Evolutionary conservation across 495 filamentous ascomycete species (phyloP).

Genomic region (Penicillium ucsense): DNA sequence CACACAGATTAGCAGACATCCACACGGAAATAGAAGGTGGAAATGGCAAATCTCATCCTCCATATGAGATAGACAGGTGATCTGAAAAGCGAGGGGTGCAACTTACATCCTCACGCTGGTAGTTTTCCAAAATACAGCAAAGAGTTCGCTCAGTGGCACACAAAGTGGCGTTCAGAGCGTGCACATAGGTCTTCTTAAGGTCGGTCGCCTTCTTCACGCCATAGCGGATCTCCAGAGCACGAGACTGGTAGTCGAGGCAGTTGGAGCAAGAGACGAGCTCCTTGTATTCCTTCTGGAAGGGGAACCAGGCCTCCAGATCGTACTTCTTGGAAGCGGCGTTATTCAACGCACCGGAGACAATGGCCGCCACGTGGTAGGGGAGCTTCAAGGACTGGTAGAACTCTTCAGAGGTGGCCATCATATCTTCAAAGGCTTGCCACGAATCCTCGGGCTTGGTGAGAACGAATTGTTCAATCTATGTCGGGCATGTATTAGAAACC

Average conservation of each 20-base stretch:
- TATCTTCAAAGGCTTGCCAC: conserved; percentile 86
- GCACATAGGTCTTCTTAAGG: conserved; percentile 82
- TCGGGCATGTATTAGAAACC: not conserved
- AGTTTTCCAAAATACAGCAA: conserved; percentile 95
- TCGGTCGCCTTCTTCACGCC: conserved; percentile 72
- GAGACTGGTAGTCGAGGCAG: conserved; percentile 90
- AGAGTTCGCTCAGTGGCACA: conserved; percentile 89
- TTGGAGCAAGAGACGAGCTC: conserved; percentile 93
- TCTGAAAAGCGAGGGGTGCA: no score
- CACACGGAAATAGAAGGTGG: no score
- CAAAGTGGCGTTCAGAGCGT: conserved; percentile 84
- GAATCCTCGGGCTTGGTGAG: conserved; percentile 89
- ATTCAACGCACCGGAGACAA: conserved; percentile 91
- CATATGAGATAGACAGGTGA: no score
- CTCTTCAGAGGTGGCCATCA: conserved; percentile 83
- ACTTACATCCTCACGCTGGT: conserved; percentile 75
- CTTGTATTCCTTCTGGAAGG: conserved; percentile 93
- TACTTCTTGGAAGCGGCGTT: conserved; percentile 92
- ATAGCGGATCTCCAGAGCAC: conserved; percentile 78
- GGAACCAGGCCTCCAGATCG: conserved; percentile 96
- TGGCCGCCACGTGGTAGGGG: conserved; percentile 83
- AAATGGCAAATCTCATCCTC: no score
- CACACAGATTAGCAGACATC: no score
- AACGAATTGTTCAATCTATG: conserved; percentile 82
- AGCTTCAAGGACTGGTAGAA: conserved; percentile 87